These are phyloP conservation scores for Tetradesmus lagerheimii DNA, from an alignment of 139 green algal genomes.

Conservation along the genomic window DNA sequence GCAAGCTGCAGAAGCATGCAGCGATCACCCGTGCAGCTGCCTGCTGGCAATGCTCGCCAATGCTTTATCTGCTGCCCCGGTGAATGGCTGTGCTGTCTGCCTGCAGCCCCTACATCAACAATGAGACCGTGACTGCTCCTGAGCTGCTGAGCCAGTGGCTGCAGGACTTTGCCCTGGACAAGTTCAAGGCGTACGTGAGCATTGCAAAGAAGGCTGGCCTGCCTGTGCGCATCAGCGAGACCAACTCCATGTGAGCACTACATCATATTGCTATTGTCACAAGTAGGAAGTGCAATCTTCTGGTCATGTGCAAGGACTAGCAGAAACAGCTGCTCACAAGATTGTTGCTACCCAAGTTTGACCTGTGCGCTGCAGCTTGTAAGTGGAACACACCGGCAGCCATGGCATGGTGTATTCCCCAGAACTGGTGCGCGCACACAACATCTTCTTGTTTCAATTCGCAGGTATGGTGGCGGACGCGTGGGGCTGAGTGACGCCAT, in stretches of 20 bases:
- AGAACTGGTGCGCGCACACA: neutral
- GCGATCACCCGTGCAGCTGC: too few relatives aligned
- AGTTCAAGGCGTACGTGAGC: slow-evolving; percentile 39
- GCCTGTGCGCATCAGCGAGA: slow-evolving; percentile 47
- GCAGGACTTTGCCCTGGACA: slow-evolving; percentile 46
- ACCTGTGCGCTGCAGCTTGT: too few relatives aligned
- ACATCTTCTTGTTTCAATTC: neutral
- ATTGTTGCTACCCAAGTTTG: too few relatives aligned
- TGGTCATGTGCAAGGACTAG: too few relatives aligned
- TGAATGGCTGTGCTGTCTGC: neutral
- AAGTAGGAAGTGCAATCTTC: too few relatives aligned
- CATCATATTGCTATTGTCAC: too few relatives aligned
- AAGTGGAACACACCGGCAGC: too few relatives aligned
- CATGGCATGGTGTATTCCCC: too few relatives aligned
- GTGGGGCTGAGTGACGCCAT: slow-evolving; percentile 36
- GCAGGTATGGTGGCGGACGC: slow-evolving; percentile 48
- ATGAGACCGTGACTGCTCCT: slow-evolving; percentile 21
- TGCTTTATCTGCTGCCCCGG: neutral
- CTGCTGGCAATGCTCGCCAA: neutral
- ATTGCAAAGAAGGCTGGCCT: slow-evolving; percentile 14
- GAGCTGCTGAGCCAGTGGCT: slow-evolving; percentile 44
- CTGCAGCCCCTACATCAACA: slow-evolving; percentile 42
- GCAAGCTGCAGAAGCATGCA: too few relatives aligned
- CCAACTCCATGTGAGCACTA: slow-evolving; percentile 44
- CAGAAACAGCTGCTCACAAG: too few relatives aligned